Base-by-base conservation (phyloP, 306 rosid genomes). In the Rosa chinensis region DNA sequence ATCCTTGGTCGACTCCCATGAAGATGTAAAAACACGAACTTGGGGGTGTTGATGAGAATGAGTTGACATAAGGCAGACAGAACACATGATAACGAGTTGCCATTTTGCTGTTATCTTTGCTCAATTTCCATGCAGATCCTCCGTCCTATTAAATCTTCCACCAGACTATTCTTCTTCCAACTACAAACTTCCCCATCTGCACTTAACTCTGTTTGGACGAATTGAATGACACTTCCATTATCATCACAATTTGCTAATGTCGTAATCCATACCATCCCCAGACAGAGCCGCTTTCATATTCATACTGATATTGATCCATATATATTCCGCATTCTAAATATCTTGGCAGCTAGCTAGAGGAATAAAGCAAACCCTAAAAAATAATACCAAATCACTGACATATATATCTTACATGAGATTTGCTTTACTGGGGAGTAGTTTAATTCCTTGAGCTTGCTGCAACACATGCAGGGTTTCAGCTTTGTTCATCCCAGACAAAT, bases 131-230 rank as follows among this genome's bases (percentile, higher is more conserved):
- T 14, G 44, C 40, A 64, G 21, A 35, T 64, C 43, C 12, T 62
- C 23, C 47, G 14, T 13, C 71, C 20, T 42, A 59, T 75, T 75
- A 44, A 75, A 42, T 23, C 73, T 66, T 21, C 8, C 35, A 40
- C 77, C 68, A 7, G n/a, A 40, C 76, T 21, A 28, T 45, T 42
- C 55, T 44, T 44, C 12, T 55, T 56, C 74, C 83, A 75, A 76
- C 64, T 17, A 70, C 56, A 50, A 70, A 63, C 37, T 64, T 44
- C 39, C 39, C 77, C 37, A 40, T 59, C 79, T 68, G 61, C 82
- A 74, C 78, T 67, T 74, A 49, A 83, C 63, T 77, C 67, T 40
- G 25, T 66, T 25, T 21, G 64, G 69, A 77, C 63, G 40, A 66
- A 77, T 21, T 77, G 37, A 77, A 77, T 77, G 47, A 42, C 52